Percentiles rank a stretch among this genome's conserved stretches.
Evolutionary conservation across 2,329 filamentous ascomycete species (phyloP).

Genomic region (Sporothrix humicola): DNA sequence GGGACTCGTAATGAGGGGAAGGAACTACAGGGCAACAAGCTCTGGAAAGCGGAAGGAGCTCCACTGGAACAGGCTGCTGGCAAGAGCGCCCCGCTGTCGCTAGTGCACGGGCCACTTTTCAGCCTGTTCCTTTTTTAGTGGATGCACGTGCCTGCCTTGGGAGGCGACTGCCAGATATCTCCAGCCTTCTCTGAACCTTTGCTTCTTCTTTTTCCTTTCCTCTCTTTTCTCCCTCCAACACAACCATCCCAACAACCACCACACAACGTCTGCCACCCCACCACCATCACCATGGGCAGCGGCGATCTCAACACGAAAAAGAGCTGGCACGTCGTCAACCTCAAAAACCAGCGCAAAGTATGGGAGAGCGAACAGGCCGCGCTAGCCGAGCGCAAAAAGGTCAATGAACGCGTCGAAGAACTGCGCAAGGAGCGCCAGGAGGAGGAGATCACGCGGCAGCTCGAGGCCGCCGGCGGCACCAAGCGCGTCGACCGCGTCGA

Average conservation of each 20-base stretch:
- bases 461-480: slow-evolving; percentile 84
- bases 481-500: slow-evolving; percentile 85
- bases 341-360: slow-evolving; percentile 88
- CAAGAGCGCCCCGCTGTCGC: slow-evolving; percentile 20
- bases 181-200: background rate
- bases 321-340: slow-evolving; percentile 89
- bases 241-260: background rate
- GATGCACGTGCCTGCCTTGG: slow-evolving; percentile 11
- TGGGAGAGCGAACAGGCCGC: slow-evolving; percentile 93
- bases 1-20: slow-evolving; percentile 2
- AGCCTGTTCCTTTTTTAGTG: slow-evolving; percentile 26
- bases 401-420: slow-evolving; percentile 89
- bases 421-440: slow-evolving; percentile 91
- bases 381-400: slow-evolving; percentile 91
- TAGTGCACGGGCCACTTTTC: slow-evolving; percentile 33
- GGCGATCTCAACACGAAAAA: slow-evolving; percentile 95
- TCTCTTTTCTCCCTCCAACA: background rate
- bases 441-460: slow-evolving; percentile 87
- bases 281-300: slow-evolving; percentile 66
- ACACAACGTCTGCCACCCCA: background rate
- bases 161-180: slow-evolving; percentile 8
- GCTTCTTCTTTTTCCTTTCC: background rate
- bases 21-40: slow-evolving; percentile 20
- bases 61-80: slow-evolving; percentile 16
- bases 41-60: slow-evolving; percentile 23